Base-by-base conservation (phyloP, 768 basidiomycete species). In the Tubosaeta sp. region DNA sequence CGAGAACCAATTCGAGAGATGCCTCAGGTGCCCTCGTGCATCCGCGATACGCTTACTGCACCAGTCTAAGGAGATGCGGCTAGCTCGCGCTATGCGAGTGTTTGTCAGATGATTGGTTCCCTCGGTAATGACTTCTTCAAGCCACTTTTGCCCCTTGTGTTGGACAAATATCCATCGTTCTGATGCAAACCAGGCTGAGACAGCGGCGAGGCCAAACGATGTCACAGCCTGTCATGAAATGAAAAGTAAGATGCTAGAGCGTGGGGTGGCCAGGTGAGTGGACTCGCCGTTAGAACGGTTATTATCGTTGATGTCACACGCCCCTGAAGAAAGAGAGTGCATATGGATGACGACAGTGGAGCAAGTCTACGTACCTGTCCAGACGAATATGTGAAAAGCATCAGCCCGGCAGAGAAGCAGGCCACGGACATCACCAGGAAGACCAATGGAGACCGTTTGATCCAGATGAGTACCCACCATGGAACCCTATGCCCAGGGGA, bases 341-440 rank as follows among this genome's bases (percentile, higher is more conserved):
- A 21, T 44, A 45, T 32, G 51, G 25, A 58, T 59, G 58, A 58
- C 52, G 64, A 67, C 48, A 57, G 47, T 57, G 55, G 47, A 58
- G 54, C 22, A 35, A 39, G 39, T 42, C 58, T 51, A 51, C 75
- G 39, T 66, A 83, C 86, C 75, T 87, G 86, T 8, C 68, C 56
- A 16, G 88, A 87, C 3, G 88, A 81, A 62, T 89, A 90, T 13
- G 86, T 77, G 61, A 90, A 90, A 39, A 84, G 78, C 59, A 85
- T 83, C 16, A 90, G 75, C 13, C 88, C 88, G 36, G 86, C 76
- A 1, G 86, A 90, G 68, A 91, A 91, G 67, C 84, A 86, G 35
- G 86, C 86, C 40, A 90, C 87, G 47, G 89, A 88, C 65, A 90
- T 75, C 52, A 90, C 87, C 41, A 90, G 79, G 71, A 90, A 89